Evolutionary conservation across 2,329 filamentous ascomycete species (phyloP), one percentile per base, ranked within the genome.

Genomic region (Epichloe aotearoae): DNA sequence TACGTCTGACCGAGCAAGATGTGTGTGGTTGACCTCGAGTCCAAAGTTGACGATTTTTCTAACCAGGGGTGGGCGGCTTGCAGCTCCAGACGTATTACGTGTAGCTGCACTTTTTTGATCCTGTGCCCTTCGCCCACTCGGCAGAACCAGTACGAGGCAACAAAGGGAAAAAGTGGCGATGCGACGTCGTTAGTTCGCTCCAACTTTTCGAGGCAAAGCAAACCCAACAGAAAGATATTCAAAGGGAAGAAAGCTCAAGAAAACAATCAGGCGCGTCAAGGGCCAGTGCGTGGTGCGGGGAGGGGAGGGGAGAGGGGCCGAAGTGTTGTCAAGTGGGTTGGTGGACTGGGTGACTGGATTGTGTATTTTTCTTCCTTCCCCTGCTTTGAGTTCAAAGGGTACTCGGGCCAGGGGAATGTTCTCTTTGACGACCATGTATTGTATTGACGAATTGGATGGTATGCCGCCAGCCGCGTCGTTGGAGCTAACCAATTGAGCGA

Each of bases 231-330:
- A 51, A 36, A 30, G 39, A 46, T 17, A 46, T 20, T 6, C 17
- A 12, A 14, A 41, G 48, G 49, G 37, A 46, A 37, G 51, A 40
- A 48, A 46, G 48, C 45, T 42, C 39, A 40, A 26, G 49, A 46
- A 43, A 47, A 44, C 15, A 45, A 17, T n/a, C 43, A 42, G 49
- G 49, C 52, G 52, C 52, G 52, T 44, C 50, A 49, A 51, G 46
- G 41, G 52, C 51, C 51, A 50, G 50, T 53, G 45, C 46, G 52
- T 50, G 49, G 49, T 51, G 52, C 50, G 52, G 49, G 52, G 52
- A 49, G 50, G 50, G 43, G 46, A 36, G 19, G 39, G 30, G 47
- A 40, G 40, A 50, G 52, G 49, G 50, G 52, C 52, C 46, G 43
- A 50, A 41, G 45, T 26, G 38, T 47, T 34, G 15, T 43, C 46